phyloP scores from a whole-genome alignment of 345 rosid species.

The Alliaria petiolata region DNA sequence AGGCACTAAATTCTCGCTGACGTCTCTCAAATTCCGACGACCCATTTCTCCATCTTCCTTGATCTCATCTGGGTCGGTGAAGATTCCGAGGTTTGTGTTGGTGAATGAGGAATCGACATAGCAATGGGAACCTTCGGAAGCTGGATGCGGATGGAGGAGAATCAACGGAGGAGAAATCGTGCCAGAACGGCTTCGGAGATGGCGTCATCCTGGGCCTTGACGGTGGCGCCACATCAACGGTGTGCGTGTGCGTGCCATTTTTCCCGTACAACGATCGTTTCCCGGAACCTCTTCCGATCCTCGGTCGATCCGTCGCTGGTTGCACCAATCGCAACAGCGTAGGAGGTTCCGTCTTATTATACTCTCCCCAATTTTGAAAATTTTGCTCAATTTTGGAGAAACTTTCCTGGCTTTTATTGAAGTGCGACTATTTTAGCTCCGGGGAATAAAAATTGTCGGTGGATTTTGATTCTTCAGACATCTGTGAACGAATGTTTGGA shows the following conservation, averaged over 20 bases:
- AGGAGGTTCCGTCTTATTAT: conserved; percentile 27
- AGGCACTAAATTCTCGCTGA: neutral
- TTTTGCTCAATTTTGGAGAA: neutral
- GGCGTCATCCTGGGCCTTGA: conserved; percentile 35
- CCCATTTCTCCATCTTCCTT: conserved; percentile 9
- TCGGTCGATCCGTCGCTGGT: conserved; percentile 32
- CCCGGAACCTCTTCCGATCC: conserved; percentile 31
- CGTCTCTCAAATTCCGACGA: neutral
- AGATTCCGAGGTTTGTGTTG: neutral
- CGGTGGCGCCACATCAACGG: conserved; percentile 41
- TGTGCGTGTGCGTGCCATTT: conserved; percentile 36
- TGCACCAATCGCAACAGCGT: conserved; percentile 39
- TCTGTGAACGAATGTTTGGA: neutral
- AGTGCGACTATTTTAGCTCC: neutral
- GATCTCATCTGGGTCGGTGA: conserved; percentile 28
- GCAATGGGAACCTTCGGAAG: conserved; percentile 14
- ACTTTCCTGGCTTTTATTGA: neutral
- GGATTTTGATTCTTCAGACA: neutral
- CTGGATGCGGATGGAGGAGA: neutral
- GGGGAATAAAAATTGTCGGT: neutral
- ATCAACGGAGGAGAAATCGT: neutral
- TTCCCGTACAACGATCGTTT: conserved; percentile 1
- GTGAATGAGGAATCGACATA: conserved; percentile 25
- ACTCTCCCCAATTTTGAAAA: neutral
- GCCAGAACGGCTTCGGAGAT: conserved; percentile 17